phyloP scores from a whole-genome alignment of 1,139 yeast genomes.

The Suhomyces bolitotheri region DNA sequence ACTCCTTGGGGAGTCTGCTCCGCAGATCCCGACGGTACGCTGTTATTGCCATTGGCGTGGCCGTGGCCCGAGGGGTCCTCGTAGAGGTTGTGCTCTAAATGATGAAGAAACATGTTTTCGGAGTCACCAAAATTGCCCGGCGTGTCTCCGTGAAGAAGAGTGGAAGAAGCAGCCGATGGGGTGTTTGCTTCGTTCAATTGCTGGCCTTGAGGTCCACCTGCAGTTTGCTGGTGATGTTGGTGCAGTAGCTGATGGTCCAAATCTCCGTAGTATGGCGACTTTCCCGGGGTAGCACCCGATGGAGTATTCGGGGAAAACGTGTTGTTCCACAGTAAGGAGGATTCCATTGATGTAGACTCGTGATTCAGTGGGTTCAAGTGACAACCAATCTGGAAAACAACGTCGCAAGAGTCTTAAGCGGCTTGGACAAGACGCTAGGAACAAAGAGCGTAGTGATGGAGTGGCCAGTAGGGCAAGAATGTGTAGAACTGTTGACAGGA shows the following conservation, averaged over 20 bases:
- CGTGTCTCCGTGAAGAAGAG: constrained; percentile 6
- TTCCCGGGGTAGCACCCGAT: constrained; percentile 18
- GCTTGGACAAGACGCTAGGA: no score
- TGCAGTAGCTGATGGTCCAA: constrained; percentile 9
- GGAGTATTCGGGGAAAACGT: constrained; percentile 18
- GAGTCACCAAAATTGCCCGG: constrained; percentile 16
- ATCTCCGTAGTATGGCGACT: constrained; percentile 19
- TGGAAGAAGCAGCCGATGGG: constrained; percentile 2
- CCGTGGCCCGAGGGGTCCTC: constrained; percentile 9
- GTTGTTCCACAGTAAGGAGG: constrained; percentile 19
- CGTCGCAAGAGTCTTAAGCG: no score
- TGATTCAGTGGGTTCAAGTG: no score
- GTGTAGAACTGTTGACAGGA: no score
- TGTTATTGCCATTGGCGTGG: no score
- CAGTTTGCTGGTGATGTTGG: constrained; percentile 10
- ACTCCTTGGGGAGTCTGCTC: constrained; percentile 4
- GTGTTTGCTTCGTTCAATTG: constrained; percentile 5
- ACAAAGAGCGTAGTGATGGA: no score
- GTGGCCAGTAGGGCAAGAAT: no score
- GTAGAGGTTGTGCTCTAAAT: constrained; percentile 16
- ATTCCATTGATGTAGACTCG: no score
- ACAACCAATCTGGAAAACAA: no score
- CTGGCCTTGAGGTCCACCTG: not conserved
- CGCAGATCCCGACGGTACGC: constrained; percentile 3
- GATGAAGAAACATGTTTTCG: constrained; percentile 19